Conservation (phyloP, 345 rosid genomes). For the Balakata baccata region DNA sequence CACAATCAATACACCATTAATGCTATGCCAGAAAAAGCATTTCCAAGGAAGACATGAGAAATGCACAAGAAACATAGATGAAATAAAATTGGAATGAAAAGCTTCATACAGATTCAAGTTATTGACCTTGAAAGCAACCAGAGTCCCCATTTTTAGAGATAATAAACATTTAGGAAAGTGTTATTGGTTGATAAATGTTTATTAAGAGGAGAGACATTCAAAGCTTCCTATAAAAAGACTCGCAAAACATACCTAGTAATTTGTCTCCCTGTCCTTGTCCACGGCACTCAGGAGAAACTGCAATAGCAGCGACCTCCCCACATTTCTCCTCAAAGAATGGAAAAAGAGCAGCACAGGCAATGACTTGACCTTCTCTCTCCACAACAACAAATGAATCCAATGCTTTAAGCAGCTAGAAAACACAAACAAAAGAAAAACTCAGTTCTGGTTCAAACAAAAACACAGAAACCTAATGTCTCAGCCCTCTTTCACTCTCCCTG, state of each 20-base stretch:
- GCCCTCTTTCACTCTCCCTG: neutral
- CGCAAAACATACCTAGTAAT: constrained; percentile 58
- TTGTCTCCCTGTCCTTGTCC: constrained; percentile 99
- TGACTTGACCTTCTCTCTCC: constrained; percentile 91
- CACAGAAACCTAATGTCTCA: neutral
- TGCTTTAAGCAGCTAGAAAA: constrained; percentile 55
- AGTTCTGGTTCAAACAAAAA: constrained; percentile 10
- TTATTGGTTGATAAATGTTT: too few species aligned
- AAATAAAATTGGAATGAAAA: neutral
- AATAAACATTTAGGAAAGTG: too few species aligned
- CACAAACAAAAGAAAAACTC: constrained; percentile 14
- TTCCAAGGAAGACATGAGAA: too few species aligned
- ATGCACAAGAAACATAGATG: neutral
- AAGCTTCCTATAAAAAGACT: neutral
- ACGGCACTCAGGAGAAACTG: constrained; percentile 84
- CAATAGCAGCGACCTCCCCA: constrained; percentile 93
- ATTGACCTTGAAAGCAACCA: neutral
- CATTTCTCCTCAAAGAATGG: constrained; percentile 75
- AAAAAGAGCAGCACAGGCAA: constrained; percentile 91
- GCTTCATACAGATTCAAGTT: neutral
- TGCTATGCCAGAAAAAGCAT: too few species aligned
- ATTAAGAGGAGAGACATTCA: neutral
- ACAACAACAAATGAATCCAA: constrained; percentile 63
- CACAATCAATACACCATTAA: neutral
- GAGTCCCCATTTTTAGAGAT: too few species aligned